Evolutionary conservation across 306 rosid species (phyloP).

Genomic region (Prosopis cineraria): DNA sequence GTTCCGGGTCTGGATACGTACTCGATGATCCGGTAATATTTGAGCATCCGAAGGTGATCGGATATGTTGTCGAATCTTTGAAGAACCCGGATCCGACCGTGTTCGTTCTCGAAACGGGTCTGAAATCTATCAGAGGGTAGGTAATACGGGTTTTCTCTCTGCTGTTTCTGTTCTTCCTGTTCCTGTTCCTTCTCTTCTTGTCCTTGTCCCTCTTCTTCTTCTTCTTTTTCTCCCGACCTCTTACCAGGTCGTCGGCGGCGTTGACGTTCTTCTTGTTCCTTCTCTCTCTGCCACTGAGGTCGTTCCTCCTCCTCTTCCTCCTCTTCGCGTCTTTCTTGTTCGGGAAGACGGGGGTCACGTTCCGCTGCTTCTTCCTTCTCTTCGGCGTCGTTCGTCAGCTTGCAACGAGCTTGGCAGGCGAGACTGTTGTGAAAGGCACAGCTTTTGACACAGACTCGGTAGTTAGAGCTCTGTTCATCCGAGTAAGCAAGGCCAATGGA

Average conservation of each 20-base stretch:
- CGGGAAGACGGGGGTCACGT: no score
- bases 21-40: neutral
- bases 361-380: neutral
- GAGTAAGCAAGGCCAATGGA: neutral
- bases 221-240: no score
- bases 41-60: neutral
- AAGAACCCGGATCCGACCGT: slow-evolving; percentile 31
- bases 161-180: neutral
- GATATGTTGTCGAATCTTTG: slow-evolving; percentile 16
- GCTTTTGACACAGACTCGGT: neutral
- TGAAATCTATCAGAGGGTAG: slow-evolving; percentile 5
- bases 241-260: no score
- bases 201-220: no score
- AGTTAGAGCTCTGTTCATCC: neutral
- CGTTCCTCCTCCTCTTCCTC: neutral
- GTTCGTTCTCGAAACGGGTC: neutral
- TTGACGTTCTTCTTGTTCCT: neutral
- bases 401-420: slow-evolving; percentile 30
- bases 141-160: slow-evolving; percentile 21
- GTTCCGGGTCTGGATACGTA: slow-evolving; percentile 18
- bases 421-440: neutral
- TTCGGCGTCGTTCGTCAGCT: neutral
- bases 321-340: neutral
- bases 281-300: neutral
- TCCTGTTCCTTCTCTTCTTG: neutral